Base-by-base conservation (phyloP, 2,329 filamentous ascomycete genomes). In the Aureobasidium pullulans region DNA sequence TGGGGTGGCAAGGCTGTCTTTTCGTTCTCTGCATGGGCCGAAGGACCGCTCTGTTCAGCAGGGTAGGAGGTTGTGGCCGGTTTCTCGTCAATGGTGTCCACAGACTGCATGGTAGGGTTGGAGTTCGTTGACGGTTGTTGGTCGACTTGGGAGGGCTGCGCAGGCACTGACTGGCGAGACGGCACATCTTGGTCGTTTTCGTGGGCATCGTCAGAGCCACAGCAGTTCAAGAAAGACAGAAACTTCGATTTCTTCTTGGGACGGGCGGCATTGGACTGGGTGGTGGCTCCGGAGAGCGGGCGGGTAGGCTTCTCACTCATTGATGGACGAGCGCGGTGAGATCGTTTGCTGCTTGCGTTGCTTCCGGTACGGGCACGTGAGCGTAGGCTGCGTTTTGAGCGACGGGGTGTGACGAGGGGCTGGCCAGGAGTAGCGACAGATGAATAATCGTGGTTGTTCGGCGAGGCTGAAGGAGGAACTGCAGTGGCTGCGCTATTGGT, bases 141-240 rank as follows among this genome's bases (percentile, higher is more conserved):
- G 48, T 68, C 63, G 19, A 65, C 63, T 50, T 72, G 71, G 13
- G 66, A 66, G 7, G 73, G 67, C 44, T 72, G 72, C 19, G 72
- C 62, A 57, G 70, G 72, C 54, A 67, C 69, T 19, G 71, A 67
- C 52, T 74, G 73, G 66, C 77, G 78, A 19, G 73, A 70, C 40
- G 82, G 79, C 60, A 83, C 76, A 61, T 81, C 79, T 56, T 79
- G 79, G 60, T 75, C 77, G 48, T 82, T 79, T 50, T 83, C 73
- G 6, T 83, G 81, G 15, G 80, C 79, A 63, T 82, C 79, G 63
- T 86, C 84, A 42, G 84, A 79, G 59, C 78, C 79, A 70, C 87
- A 89, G 75, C 87, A 90, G 62, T 81, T 84, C 61, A 90, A 77
- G 58, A 89, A 79, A 11, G 75, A 70, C 10, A 79, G 66, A 34